Percentiles rank a stretch among this genome's conserved stretches.
Conservation (phyloP, 176 grass and related monocot species). For the Puya raimondii region DNA sequence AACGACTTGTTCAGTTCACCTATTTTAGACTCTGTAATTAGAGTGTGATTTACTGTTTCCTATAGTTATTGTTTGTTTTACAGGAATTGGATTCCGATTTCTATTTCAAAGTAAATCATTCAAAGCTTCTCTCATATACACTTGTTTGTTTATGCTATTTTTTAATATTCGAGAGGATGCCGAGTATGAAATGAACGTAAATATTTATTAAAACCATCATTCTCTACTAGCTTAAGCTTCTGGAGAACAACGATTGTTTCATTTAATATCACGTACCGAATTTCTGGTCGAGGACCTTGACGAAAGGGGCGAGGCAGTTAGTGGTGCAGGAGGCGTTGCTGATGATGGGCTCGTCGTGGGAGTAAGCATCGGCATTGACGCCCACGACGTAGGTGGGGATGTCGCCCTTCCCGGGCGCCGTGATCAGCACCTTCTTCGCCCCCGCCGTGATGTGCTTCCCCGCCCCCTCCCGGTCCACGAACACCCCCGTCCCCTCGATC, state of each 20-base stretch:
- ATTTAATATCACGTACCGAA: conserved; percentile 40
- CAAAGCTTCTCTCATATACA: too few relatives aligned
- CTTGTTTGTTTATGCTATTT: too few relatives aligned
- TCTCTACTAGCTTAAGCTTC: too few relatives aligned
- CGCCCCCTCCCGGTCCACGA: conserved; percentile 63
- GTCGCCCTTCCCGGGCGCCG: conserved; percentile 61
- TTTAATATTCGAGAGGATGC: too few relatives aligned
- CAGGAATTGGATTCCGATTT: too few relatives aligned
- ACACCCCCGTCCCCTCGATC: conserved; percentile 74
- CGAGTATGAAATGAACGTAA: too few relatives aligned
- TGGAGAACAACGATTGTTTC: not conserved
- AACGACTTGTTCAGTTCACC: too few relatives aligned
- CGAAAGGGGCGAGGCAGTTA: conserved; percentile 87
- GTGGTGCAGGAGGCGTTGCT: conserved; percentile 93
- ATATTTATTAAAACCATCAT: too few relatives aligned
- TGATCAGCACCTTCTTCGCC: conserved; percentile 87
- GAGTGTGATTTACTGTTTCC: too few relatives aligned
- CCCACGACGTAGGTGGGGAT: conserved; percentile 70
- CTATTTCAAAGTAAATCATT: too few relatives aligned
- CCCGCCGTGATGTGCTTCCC: conserved; percentile 81
- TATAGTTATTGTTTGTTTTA: too few relatives aligned
- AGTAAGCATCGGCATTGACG: conserved; percentile 63
- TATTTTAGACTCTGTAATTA: too few relatives aligned
- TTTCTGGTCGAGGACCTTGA: conserved; percentile 84
- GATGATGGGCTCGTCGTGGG: conserved; percentile 57